These are phyloP conservation scores for Pogostemon cablin DNA, from an alignment of 257 asterid genomes.

Conservation along the genomic window DNA sequence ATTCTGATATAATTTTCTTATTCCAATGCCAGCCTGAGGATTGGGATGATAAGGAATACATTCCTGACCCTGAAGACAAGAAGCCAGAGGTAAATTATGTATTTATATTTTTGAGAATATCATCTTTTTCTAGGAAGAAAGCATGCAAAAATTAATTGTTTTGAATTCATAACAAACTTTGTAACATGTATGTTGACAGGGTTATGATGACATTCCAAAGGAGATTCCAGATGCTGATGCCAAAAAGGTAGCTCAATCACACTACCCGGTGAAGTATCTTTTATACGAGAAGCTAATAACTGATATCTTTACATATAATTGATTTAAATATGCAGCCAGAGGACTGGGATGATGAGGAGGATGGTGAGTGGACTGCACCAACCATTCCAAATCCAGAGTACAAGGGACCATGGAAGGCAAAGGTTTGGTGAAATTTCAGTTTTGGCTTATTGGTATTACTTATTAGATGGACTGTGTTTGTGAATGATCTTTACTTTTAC, in stretches of 20 bases:
- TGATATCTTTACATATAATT: constrained; percentile 21
- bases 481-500: constrained; percentile 21
- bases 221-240: constrained; percentile 93
- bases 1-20: constrained; percentile 16
- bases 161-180: constrained; percentile 3
- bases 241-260: constrained; percentile 60
- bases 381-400: constrained; percentile 92
- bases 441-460: constrained; percentile 6
- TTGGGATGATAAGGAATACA: constrained; percentile 96
- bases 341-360: constrained; percentile 98
- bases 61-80: constrained; percentile 92
- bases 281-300: not conserved
- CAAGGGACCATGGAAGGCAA: constrained; percentile 90
- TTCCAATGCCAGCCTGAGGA: constrained; percentile 83
- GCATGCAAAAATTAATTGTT: not conserved
- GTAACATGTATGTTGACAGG: constrained; percentile 45
- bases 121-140: not conserved
- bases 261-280: not conserved
- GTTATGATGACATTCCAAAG: constrained; percentile 90
- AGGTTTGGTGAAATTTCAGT: constrained; percentile 49
- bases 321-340: constrained; percentile 65
- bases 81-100: constrained; percentile 77
- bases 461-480: constrained; percentile 11
- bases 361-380: constrained; percentile 97
- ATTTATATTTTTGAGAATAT: not conserved